Evolutionary conservation across 352 stramenopile genomes (phyloP), one percentile per base, ranked within the genome.

Genomic region (Phytophthora colocasiae): DNA sequence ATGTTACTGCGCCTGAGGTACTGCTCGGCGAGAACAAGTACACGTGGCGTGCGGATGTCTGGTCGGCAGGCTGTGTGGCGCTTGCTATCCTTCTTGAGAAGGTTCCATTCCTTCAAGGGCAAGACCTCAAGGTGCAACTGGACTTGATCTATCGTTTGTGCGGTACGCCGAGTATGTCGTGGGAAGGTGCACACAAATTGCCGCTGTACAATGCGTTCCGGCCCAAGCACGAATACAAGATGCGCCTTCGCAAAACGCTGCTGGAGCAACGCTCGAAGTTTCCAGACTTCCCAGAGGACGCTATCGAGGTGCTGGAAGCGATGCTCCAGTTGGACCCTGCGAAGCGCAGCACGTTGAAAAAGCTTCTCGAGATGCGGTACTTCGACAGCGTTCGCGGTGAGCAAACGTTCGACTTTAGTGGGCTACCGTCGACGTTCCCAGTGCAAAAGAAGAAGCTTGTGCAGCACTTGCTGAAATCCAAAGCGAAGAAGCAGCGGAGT

Each of bases 131-230:
- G n/a, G 66, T 79, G 22, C 88, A 96, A 52, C 52, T 96, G 32
- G 80, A 95, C 50, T 71, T 89, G 44, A 92, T 95, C 44, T 96
- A 89, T 58, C 85, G 88, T 1, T 31, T 92, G 3, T 95, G 88
- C 36, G 88, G 88, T 6, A 93, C 86, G 9, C 88, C 88, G 0
- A 73, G 68, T 5, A 70, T 67, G 19, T 75, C 80, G n/a, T 94
- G 81, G 76, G 49, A 76, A 17, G 73, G 77, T 0, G 85, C 68
- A 2, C 69, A 65, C 12, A 85, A 89, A 29, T 70, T 95, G 8
- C 75, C 85, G 3, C 56, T 85, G 11, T 95, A 85, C 59, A 69
- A 55, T 4, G 48, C 47, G 0, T 87, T 82, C 50, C 83, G 80
- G 8, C 85, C 85, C 9, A 95, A 93, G 68, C 61, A 83, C 43